phyloP scores from a whole-genome alignment of 2,329 filamentous ascomycete genomes.

The Sporothrix inflata region DNA sequence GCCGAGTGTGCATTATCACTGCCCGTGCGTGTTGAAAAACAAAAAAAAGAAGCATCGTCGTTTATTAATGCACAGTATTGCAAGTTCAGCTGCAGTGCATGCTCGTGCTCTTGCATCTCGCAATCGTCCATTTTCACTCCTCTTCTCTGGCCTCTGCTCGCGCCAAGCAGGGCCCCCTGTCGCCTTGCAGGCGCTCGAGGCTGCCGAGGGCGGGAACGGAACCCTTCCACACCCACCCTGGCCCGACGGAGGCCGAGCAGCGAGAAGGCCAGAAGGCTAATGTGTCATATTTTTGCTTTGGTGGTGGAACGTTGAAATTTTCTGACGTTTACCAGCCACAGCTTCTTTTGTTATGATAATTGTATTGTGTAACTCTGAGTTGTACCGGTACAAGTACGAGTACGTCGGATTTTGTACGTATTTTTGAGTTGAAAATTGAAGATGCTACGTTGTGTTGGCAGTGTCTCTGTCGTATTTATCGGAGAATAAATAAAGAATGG shows the following conservation, averaged over 20 bases:
- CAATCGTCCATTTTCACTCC: background rate
- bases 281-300: background rate
- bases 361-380: too few relatives aligned
- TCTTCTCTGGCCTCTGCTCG: background rate
- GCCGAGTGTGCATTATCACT: background rate
- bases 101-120: background rate
- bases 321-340: background rate
- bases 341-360: background rate
- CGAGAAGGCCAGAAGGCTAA: background rate
- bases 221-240: background rate
- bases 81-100: background rate
- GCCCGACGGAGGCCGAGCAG: background rate
- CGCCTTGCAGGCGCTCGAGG: background rate
- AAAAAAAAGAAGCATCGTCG: background rate
- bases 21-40: background rate
- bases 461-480: background rate
- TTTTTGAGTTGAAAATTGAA: background rate
- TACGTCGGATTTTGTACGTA: background rate
- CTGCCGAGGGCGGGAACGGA: slow-evolving; percentile 6
- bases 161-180: background rate
- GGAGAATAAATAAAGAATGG: background rate
- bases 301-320: background rate
- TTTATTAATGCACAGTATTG: too few relatives aligned
- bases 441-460: background rate
- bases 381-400: background rate